These are phyloP conservation scores for Vigna reflexopilosa DNA, from an alignment of 306 rosid species.

Conservation along the genomic window DNA sequence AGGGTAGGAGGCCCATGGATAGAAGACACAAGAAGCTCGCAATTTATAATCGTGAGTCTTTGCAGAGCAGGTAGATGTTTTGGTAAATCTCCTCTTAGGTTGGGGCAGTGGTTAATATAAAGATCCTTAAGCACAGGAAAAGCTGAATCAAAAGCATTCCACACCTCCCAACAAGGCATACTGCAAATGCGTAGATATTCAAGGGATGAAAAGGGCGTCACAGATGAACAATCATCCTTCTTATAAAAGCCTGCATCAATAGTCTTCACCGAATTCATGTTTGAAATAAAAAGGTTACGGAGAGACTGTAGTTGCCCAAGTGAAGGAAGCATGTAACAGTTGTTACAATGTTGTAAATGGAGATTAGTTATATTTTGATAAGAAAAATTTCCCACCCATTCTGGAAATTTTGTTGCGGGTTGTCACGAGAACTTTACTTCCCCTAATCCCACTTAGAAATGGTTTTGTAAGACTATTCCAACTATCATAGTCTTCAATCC, in stretches of 20 bases:
- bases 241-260: background rate
- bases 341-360: background rate
- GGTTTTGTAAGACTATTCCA: background rate
- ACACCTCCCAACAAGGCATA: background rate
- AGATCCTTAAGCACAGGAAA: background rate
- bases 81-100: background rate
- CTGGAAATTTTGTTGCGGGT: background rate
- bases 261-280: background rate
- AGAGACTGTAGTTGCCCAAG: slow-evolving; percentile 3
- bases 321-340: slow-evolving; percentile 12
- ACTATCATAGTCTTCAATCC: background rate
- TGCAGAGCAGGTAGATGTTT: background rate
- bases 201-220: background rate
- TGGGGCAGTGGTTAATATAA: rapidly evolving
- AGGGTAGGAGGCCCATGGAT: background rate
- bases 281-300: background rate
- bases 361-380: background rate
- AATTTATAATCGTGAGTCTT: background rate
- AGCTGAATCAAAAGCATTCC: background rate
- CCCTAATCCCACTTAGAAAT: background rate
- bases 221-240: background rate
- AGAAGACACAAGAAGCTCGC: background rate
- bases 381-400: background rate
- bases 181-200: rapidly evolving
- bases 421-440: too few species aligned